Evolutionary conservation across 2,329 filamentous ascomycete genomes (phyloP), one percentile per base, ranked within the genome.

Genomic region (Bretziella fagacearum): DNA sequence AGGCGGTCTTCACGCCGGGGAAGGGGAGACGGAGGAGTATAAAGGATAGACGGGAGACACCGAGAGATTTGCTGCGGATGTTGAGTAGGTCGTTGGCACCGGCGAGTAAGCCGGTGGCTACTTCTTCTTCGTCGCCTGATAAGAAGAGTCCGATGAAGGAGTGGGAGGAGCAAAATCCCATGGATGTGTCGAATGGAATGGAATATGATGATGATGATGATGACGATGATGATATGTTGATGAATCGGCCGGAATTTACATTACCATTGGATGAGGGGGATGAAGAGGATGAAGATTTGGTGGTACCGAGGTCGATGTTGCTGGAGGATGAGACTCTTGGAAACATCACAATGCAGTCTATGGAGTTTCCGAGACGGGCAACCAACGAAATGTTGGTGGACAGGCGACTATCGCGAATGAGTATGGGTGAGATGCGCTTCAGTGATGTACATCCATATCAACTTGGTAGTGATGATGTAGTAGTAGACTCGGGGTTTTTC

Each of bases 1-100:
- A 70, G 2, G 72, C 72, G 40, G 63, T 75, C 41, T 68, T 77
- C 52, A 80, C 76, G 0, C 76, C 76, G 0, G 74, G 73, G 15
- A 70, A 69, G 52, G 68, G 68, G 46, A 67, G 71, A 17, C 66
- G 76, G n/a, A 68, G 68, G 54, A 79, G 74, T 7, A 56, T 71
- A 44, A 68, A 69, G 53, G 68, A 69, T 51, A 66, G 71, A 54
- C 63, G 73, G 51, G 71, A 77, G 56, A 73, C 71, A 4, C 70
- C 73, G 2, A 64, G 69, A 54, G 68, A 69, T 50, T 56, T 70
- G 18, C 56, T 78, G 39, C 66, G 73, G 44, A 66, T 68, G 48
- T 65, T 81, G 22, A 71, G 71, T 48, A 65, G 67, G 43, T 62
- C 67, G 4, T 59, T 79, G 35, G 75, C 74, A 10, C 67, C 69